These are phyloP conservation scores for Fomitopsis serialis DNA, from an alignment of 768 basidiomycete species.

Conservation along the genomic window DNA sequence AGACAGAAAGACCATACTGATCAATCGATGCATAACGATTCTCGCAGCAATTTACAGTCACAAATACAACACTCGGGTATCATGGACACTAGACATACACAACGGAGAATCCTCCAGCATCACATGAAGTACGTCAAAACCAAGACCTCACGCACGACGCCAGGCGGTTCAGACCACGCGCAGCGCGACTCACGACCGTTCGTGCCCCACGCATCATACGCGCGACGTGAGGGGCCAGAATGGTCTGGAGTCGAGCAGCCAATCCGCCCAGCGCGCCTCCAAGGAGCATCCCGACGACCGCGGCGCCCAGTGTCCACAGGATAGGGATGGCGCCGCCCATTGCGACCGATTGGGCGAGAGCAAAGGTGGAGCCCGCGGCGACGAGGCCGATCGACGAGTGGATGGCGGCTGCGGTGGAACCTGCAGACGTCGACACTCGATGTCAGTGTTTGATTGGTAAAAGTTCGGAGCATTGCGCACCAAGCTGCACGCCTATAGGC, in stretches of 20 bases:
- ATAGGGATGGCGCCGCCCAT: conserved; percentile 7
- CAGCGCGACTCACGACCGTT: neutral
- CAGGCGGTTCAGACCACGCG: neutral
- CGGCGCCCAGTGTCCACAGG: neutral
- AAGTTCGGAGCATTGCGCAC: neutral
- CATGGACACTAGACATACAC: too few relatives aligned
- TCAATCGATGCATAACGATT: too few relatives aligned
- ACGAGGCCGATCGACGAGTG: conserved; percentile 9
- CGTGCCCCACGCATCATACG: neutral
- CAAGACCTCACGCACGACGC: neutral
- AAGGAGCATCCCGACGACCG: neutral
- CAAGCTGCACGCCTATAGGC: neutral
- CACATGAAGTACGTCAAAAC: too few relatives aligned
- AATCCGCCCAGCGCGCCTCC: neutral
- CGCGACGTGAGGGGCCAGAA: neutral
- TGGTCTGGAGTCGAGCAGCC: neutral
- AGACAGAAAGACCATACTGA: too few relatives aligned
- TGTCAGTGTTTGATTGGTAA: neutral
- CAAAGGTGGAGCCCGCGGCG: conserved; percentile 6
- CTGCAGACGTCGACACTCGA: neutral
- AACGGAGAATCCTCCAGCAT: too few relatives aligned
- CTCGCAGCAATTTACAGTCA: too few relatives aligned
- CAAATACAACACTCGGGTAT: too few relatives aligned
- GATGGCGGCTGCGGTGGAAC: conserved; percentile 4
- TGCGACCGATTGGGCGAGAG: conserved; percentile 2